phyloP scores from a whole-genome alignment of 371 early-diverging fungal genomes.

The Mucor velutinosus region DNA sequence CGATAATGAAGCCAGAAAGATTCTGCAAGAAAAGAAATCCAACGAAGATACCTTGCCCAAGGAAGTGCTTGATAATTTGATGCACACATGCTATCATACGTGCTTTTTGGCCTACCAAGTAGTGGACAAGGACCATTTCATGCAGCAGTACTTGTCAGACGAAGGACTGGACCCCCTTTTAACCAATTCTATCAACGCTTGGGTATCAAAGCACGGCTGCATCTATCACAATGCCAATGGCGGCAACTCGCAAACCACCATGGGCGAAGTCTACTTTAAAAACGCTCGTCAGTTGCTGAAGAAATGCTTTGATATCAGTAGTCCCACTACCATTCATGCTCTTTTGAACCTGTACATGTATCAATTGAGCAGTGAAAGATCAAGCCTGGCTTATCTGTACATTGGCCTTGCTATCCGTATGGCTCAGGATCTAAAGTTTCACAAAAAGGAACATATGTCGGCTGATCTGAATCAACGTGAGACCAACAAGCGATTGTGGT shows the following conservation, averaged over 20 bases:
- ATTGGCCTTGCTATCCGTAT: slow-evolving; percentile 66
- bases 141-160: slow-evolving; percentile 41
- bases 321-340: slow-evolving; percentile 59
- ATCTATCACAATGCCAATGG: slow-evolving; percentile 50
- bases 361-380: slow-evolving; percentile 58
- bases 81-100: slow-evolving; percentile 56
- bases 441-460: slow-evolving; percentile 54
- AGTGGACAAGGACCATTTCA: slow-evolving; percentile 56
- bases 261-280: slow-evolving; percentile 61
- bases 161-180: slow-evolving; percentile 52
- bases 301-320: slow-evolving; percentile 60
- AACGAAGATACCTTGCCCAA: slow-evolving; percentile 33
- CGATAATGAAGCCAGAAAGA: slow-evolving; percentile 50
- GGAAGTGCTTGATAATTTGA: slow-evolving; percentile 41
- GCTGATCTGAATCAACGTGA: slow-evolving; percentile 54
- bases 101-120: slow-evolving; percentile 63
- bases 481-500: slow-evolving; percentile 63
- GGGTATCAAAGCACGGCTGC: slow-evolving; percentile 61
- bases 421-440: slow-evolving; percentile 67
- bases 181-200: slow-evolving; percentile 60
- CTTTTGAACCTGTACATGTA: slow-evolving; percentile 66
- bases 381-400: slow-evolving; percentile 59
- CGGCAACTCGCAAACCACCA: slow-evolving; percentile 32
- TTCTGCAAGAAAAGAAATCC: slow-evolving; percentile 35
- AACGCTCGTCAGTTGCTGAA: slow-evolving; percentile 60